Conservation (phyloP, 108 stramenopile genomes). For the Cyclostephanos invisitatus region DNA sequence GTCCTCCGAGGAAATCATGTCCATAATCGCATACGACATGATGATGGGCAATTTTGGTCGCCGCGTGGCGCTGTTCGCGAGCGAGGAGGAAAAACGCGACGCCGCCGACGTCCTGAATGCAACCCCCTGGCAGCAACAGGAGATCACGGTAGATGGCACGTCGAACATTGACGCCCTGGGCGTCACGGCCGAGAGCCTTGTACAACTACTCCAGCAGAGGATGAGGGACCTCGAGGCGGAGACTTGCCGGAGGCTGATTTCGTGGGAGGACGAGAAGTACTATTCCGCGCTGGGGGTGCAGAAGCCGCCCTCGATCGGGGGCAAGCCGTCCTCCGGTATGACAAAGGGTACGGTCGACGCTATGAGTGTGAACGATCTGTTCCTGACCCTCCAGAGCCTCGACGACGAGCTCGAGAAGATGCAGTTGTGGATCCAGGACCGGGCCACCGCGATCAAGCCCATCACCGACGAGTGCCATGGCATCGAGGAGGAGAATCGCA, state of each 20-base stretch:
- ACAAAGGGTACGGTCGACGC: conserved; percentile 59
- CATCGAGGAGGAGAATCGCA: conserved; percentile 90
- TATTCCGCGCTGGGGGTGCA: conserved; percentile 54
- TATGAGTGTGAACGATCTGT: conserved; percentile 70
- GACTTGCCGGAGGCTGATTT: conserved; percentile 85
- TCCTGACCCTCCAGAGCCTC: conserved; percentile 71
- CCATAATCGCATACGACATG: conserved; percentile 84
- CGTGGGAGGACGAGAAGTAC: conserved; percentile 91
- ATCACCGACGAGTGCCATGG: conserved; percentile 87
- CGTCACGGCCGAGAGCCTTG: conserved; percentile 69
- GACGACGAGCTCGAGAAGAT: conserved; percentile 82
- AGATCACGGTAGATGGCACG: conserved; percentile 56
- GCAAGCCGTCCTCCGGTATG: neutral
- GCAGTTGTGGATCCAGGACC: conserved; percentile 85
- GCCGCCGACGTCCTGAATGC: conserved; percentile 85
- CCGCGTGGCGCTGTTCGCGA: conserved; percentile 71
- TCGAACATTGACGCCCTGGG: conserved; percentile 51
- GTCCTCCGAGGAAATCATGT: conserved; percentile 55
- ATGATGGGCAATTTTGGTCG: conserved; percentile 88
- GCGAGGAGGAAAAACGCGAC: conserved; percentile 76
- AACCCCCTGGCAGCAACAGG: conserved; percentile 58
- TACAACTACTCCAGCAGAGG: conserved; percentile 67
- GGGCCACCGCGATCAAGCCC: conserved; percentile 83
- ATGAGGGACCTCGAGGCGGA: conserved; percentile 90
- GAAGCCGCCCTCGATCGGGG: conserved; percentile 1